A percentile compares a stretch with the other conserved stretches of the same genome.
Evolutionary conservation across 2,329 filamentous ascomycete species (phyloP).

Genomic region (Clonostachys chloroleuca): DNA sequence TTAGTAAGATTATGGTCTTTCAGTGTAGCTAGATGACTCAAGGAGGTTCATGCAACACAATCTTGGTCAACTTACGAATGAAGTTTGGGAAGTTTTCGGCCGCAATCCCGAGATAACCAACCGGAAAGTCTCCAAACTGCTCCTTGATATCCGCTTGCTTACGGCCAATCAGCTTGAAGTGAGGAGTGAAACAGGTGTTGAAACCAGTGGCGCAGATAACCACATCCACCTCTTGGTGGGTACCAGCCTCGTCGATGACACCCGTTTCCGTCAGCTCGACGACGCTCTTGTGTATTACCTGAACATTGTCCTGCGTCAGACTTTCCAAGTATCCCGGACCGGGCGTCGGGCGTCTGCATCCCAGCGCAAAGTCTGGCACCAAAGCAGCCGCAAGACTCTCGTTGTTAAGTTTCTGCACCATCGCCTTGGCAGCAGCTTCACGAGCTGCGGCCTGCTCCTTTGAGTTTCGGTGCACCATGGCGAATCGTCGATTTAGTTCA

Average conservation of each 20-base stretch:
- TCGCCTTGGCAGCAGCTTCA: conserved; percentile 32
- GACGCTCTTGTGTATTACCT: conserved; percentile 41
- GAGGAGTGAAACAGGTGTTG: conserved; percentile 42
- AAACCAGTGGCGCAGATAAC: conserved; percentile 22
- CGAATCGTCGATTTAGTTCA: background rate
- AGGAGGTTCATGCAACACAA: conserved; percentile 3
- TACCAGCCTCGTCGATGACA: conserved; percentile 39
- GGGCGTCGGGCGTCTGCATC: conserved; percentile 39
- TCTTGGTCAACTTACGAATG: background rate
- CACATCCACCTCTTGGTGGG: conserved; percentile 44
- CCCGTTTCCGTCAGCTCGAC: conserved; percentile 25
- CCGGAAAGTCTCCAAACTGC: conserved; percentile 49
- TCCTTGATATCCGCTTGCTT: conserved; percentile 34
- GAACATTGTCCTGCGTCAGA: conserved; percentile 36
- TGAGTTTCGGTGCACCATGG: conserved; percentile 4
- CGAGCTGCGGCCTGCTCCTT: conserved; percentile 35
- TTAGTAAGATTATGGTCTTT: conserved; percentile 39
- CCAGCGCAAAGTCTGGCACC: conserved; percentile 38
- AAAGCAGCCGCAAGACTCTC: conserved; percentile 30
- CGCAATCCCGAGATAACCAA: conserved; percentile 40
- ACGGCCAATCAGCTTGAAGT: conserved; percentile 37
- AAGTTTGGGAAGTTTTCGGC: conserved; percentile 42
- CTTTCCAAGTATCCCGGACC: conserved; percentile 41
- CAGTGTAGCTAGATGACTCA: conserved; percentile 42
- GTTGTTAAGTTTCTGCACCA: conserved; percentile 21